phyloP scores from a whole-genome alignment of 441 rosid genomes.

The Kokia cookei region DNA sequence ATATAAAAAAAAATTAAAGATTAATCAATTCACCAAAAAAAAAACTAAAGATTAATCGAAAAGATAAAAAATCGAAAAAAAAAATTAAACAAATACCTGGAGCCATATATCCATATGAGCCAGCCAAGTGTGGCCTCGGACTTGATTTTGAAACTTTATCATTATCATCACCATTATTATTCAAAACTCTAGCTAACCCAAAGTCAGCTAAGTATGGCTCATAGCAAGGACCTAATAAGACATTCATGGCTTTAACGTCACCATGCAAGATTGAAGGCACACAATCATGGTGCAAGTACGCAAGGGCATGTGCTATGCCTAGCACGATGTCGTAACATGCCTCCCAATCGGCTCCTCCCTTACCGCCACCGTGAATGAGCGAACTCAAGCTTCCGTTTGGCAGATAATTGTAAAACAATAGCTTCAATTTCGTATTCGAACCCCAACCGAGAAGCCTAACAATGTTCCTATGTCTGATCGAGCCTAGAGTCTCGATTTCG shows the following conservation, averaged over 20 bases:
- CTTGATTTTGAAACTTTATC: slow-evolving; percentile 35
- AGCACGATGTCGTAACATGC: slow-evolving; percentile 57
- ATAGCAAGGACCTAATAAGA: slow-evolving; percentile 55
- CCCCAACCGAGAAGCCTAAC: slow-evolving; percentile 86
- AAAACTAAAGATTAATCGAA: too few species aligned
- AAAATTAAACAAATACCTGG: slow-evolving; percentile 43
- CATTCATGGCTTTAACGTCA: slow-evolving; percentile 93
- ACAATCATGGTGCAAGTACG: slow-evolving; percentile 89
- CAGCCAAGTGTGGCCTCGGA: slow-evolving; percentile 70
- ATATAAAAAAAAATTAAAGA: background rate
- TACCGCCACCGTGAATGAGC: slow-evolving; percentile 71
- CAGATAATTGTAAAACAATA: slow-evolving; percentile 83
- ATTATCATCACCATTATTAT: slow-evolving; percentile 11
- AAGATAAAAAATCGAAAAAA: background rate
- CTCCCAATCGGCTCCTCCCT: slow-evolving; percentile 88
- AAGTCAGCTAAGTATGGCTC: slow-evolving; percentile 89
- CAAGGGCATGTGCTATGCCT: slow-evolving; percentile 84
- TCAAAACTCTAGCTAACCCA: slow-evolving; percentile 66
- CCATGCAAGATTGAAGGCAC: slow-evolving; percentile 85
- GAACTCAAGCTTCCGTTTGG: slow-evolving; percentile 94
- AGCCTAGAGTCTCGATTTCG: slow-evolving; percentile 78
- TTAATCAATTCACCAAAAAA: too few species aligned
- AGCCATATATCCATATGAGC: slow-evolving; percentile 98
- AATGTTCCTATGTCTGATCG: slow-evolving; percentile 80
- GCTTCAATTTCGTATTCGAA: slow-evolving; percentile 61